Evolutionary conservation across 176 grass and related monocot species (phyloP), one percentile per base, ranked within the genome.

Genomic region (Carex pumila): DNA sequence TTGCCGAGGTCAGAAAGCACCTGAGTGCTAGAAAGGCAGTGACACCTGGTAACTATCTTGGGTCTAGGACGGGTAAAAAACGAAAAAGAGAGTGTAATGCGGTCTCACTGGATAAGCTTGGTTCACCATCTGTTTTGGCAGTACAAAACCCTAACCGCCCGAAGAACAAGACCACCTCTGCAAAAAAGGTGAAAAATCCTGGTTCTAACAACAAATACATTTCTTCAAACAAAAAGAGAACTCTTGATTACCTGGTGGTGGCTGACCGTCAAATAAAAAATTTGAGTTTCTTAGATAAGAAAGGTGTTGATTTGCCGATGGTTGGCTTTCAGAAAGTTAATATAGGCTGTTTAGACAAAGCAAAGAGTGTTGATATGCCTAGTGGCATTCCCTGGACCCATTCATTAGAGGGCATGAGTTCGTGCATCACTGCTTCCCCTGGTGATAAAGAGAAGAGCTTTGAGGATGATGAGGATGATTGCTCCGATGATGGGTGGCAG

Each of bases 1-100:
- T 99, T 86, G 84, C 85, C 70, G 93, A 95, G 89, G 93, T 96
- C 7, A 99, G 91, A 87, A 96, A 94, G 88, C 80, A 82, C 63
- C 71, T 99, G 37, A 89, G 91, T 84, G 85, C 86, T 85, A 90
- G 88, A 78, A 92, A 92, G 77, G 65, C 49, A 10, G 56, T 71
- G 83, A 91, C 91, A 3, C 65, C 87, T 8, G 89, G 87, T 87
- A 93, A 89, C 87, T 99, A 86, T 60, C 88, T 95, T 45, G 91
- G 88, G 81, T 74, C 89, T 12, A 85, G 85, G 70, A 88, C 92
- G 43, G 91, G 87, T 34, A 93, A 90, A 64, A 96, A 91, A 80
- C 78, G 91, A 90, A 96, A 91, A 87, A 88, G 81, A 45, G 93
- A 92, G 56, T 63, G 61, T 66, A 96, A 85, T 89, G 81, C 81